Base-by-base conservation (phyloP, 2,329 filamentous ascomycete genomes). In the Nothopassalora personata region DNA sequence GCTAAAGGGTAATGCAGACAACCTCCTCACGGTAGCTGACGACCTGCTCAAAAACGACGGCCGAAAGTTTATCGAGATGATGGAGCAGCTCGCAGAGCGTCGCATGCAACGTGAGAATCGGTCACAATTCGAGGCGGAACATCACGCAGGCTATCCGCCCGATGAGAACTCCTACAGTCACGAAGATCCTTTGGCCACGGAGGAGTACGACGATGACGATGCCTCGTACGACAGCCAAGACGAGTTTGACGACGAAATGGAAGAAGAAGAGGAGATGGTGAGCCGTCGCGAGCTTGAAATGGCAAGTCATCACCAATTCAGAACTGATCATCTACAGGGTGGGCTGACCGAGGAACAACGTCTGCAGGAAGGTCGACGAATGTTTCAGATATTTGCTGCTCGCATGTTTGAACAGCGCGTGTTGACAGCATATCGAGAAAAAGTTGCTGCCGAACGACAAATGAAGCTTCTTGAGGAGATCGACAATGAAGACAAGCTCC, bases 11-110 rank as follows among this genome's bases (percentile, higher is more conserved):
- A 70, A 70, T 75, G 75, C 83, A 91, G 92, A 94, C 80, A 95
- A 94, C 73, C 97, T 99, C 76, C 86, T 99, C 74, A 99, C 94
- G 66, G 94, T 99, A 72, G 94, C 94, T 74, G 94, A 99, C 80
- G 94, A 99, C 77, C 82, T 99, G 66, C 84, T 99, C 64, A 97
- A 97, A 76, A 99, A 99, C 76, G 94, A 99, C 76, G 94, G 94
- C 70, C 96, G 96, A 76, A 96, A 96, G 72, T 99, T 99, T 79
- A 99, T 99, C 76, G 94, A 99, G 75, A 99, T 99, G 94, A 99
- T 99, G 94, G 94, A 99, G 75, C 93, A 97, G 78, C 83, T 99
- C 69, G 94, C 94, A 39, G 94, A 99, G 78, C 90, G 93, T 69
- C 86, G 94, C 69, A 97, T 99, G 93, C 90, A 92, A 72, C 88